phyloP scores from a whole-genome alignment of 2,329 filamentous ascomycete species.

The Penicillium expansum region DNA sequence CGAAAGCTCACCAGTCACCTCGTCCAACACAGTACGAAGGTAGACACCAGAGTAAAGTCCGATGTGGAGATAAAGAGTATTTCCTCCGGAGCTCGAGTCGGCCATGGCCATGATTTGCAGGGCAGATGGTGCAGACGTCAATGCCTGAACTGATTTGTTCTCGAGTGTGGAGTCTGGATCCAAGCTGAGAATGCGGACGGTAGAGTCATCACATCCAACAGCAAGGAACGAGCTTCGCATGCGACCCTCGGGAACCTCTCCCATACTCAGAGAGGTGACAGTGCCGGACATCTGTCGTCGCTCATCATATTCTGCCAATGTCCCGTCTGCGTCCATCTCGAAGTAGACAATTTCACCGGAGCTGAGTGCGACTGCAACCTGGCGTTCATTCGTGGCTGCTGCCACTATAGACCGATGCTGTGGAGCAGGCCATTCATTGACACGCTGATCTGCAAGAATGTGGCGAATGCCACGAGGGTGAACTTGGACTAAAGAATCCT shows the following conservation, averaged over 20 bases:
- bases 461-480: constrained; percentile 96
- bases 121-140: constrained; percentile 85
- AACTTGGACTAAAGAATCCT: constrained; percentile 88
- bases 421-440: constrained; percentile 92
- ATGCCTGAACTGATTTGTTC: constrained; percentile 88
- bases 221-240: constrained; percentile 88
- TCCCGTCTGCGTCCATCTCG: constrained; percentile 90
- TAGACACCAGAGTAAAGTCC: constrained; percentile 95
- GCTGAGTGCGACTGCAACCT: constrained; percentile 90
- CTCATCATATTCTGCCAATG: constrained; percentile 89
- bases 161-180: constrained; percentile 88
- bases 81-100: constrained; percentile 84
- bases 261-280: constrained; percentile 90
- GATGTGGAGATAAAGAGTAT: constrained; percentile 90
- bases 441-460: constrained; percentile 69
- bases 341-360: constrained; percentile 98
- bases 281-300: constrained; percentile 94
- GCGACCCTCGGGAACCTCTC: constrained; percentile 85
- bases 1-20: constrained; percentile 90
- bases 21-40: constrained; percentile 88
- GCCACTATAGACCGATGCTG: constrained; percentile 94
- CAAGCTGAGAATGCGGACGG: constrained; percentile 85
- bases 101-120: constrained; percentile 93
- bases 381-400: constrained; percentile 86
- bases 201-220: constrained; percentile 94